phyloP scores from a whole-genome alignment of 2,329 filamentous ascomycete species.

The Penicillium janthinellum region DNA sequence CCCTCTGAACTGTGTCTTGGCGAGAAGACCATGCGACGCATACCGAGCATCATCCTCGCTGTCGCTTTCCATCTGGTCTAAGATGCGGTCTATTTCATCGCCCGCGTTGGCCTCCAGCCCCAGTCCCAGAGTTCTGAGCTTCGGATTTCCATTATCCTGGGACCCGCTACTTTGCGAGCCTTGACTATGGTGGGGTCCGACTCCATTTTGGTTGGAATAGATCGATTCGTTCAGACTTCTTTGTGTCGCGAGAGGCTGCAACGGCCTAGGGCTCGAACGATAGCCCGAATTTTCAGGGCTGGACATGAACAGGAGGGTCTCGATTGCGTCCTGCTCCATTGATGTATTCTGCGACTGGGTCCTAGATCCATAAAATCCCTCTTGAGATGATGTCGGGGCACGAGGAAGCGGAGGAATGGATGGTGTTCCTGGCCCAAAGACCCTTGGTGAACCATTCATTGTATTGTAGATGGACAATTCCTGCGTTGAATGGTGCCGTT shows the following conservation, averaged over 20 bases:
- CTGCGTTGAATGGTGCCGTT: constrained; percentile 38
- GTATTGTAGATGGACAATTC: constrained; percentile 25
- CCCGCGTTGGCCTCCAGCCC: constrained; percentile 38
- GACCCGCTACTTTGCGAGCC: constrained; percentile 24
- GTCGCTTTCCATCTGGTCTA: constrained; percentile 45
- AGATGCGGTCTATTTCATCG: constrained; percentile 44
- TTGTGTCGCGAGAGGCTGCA: constrained; percentile 25
- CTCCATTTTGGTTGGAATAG: constrained; percentile 14
- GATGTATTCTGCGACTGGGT: constrained; percentile 47
- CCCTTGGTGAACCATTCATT: constrained; percentile 21
- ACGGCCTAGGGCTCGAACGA: constrained; percentile 38
- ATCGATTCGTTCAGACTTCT: constrained; percentile 32
- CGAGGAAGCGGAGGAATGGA: constrained; percentile 31
- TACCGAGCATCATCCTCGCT: constrained; percentile 37
- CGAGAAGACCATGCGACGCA: constrained; percentile 17
- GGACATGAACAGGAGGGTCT: constrained; percentile 54
- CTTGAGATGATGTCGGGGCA: constrained; percentile 25
- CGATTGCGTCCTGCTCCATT: constrained; percentile 55
- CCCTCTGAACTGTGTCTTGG: constrained; percentile 9
- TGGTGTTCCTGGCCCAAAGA: constrained; percentile 35
- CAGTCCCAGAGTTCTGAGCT: constrained; percentile 10
- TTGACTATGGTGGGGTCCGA: constrained; percentile 15
- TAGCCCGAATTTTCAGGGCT: constrained; percentile 52
- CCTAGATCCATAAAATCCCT: constrained; percentile 30
- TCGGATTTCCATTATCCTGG: constrained; percentile 8